Base-by-base conservation (phyloP, 805 yeast species). In the Kodamaea jinghongensis region DNA sequence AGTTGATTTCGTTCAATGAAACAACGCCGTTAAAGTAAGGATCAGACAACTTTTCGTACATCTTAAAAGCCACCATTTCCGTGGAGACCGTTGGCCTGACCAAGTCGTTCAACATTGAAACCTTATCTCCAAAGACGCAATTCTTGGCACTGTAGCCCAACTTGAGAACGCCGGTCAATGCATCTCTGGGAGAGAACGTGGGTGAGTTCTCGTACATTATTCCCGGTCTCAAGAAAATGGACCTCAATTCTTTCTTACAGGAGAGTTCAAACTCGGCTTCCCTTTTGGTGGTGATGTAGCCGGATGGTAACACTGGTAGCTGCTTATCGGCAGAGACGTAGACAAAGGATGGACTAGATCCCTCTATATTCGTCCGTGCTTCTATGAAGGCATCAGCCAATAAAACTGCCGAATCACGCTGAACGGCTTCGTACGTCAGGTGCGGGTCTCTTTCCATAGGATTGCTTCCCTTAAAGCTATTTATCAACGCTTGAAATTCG, bases 271-370 rank as follows among this genome's bases (percentile, higher is more conserved):
- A 58, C 56, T 89, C 97, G 0, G 96, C 91, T 43, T 72, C 79
- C 49, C 96, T 66, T 52, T 89, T 89, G 15, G 93, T 79, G 7
- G 72, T 68, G 26, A 89, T 77, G 58, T 89, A 89, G 1, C 83
- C 89, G 0, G 63, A 52, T 1, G 93, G 91, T 4, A 85, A 63
- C 15, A 82, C 61, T 0, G 90, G 88, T 38, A 78, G 75, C 39
- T 82, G 81, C 35, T 70, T 62, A 49, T 86, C 95, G 1, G 96
- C 96, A 0, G 95, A 86, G 2, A 89, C 73, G 52, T 86, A 89
- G 0, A 84, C 87, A 53, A 83, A 82, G 6, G 77, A 26, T 11
- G 47, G 42, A 3, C 5, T 12, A 15, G 30, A 3, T 5, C 20
- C 14, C 3, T 28, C 17, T 2, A 22, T 8, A 62, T 41, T 17